Percentiles rank a stretch among this genome's conserved stretches.
These are phyloP conservation scores for Pestalotiopsis fici DNA, from an alignment of 2,329 filamentous ascomycete species.

Conservation along the genomic window DNA sequence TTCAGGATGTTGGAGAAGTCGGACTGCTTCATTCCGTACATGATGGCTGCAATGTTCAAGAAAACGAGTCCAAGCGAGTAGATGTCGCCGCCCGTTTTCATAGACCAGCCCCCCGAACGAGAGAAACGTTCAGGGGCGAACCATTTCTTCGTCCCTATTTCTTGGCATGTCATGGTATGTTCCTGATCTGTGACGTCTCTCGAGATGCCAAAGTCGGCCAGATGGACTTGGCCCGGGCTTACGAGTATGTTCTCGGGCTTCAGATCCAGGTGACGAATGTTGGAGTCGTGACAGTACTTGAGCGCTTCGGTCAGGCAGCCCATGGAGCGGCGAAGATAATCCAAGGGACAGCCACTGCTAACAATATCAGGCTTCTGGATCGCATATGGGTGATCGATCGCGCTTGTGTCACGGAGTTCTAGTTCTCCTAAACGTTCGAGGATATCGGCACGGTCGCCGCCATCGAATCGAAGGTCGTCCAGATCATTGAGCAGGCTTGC, in stretches of 20 bases:
- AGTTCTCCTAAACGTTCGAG: conserved; percentile 37
- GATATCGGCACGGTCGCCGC: conserved; percentile 41
- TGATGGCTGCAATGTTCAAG: conserved; percentile 42
- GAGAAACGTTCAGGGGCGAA: conserved; percentile 44
- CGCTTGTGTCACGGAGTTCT: conserved; percentile 36
- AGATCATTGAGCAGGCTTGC: conserved; percentile 43
- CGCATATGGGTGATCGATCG: conserved; percentile 28
- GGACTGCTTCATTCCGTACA: conserved; percentile 39
- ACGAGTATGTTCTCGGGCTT: conserved; percentile 51
- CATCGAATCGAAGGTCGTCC: conserved; percentile 37
- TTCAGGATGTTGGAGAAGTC: conserved; percentile 40
- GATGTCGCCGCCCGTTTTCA: conserved; percentile 49
- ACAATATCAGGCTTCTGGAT: conserved; percentile 19
- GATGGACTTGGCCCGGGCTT: conserved; percentile 44
- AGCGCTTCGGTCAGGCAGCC: conserved; percentile 47
- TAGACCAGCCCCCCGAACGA: conserved; percentile 38
- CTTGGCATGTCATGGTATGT: conserved; percentile 42
- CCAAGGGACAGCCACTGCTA: conserved; percentile 32
- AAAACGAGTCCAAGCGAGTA: conserved; percentile 49
- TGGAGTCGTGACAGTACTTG: conserved; percentile 40
- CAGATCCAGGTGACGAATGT: conserved; percentile 47
- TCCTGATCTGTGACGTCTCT: conserved; percentile 46
- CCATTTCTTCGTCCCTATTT: conserved; percentile 44
- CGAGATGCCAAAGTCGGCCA: conserved; percentile 52
- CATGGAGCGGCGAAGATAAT: conserved; percentile 42